Base-by-base conservation (phyloP, 2,329 filamentous ascomycete genomes). In the Aspergillus ochraceoroseus region DNA sequence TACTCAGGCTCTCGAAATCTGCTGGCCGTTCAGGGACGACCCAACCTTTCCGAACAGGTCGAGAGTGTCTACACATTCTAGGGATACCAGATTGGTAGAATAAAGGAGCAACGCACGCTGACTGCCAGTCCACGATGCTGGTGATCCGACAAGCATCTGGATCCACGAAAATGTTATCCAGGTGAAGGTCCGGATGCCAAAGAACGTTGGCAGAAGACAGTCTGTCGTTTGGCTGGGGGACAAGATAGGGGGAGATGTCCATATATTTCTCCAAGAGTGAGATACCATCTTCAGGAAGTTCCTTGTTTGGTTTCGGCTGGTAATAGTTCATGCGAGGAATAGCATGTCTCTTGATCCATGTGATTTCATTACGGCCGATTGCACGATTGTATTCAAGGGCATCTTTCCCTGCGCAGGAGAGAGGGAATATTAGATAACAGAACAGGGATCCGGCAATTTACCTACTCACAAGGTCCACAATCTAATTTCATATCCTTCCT, bases 81-180 rank as follows among this genome's bases (percentile, higher is more conserved):
- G 61, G 61, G 26, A 64, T 38, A 12, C 31, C 22, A 14, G 49
- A 54, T 31, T 61, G 54, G 38, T 59, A 59, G 34, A 61, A 61
- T 2, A 59, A 20, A 4, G 54, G 54, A 1, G 53, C 46, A 8
- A 56, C 47, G 14, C 29, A 38, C 3, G 51, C 44, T 7, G 43
- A 51, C 32, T 61, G 50, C 56, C 48, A 59, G 43, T 58, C 56
- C 7, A 61, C 32, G 8, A 61, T 52, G 13, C 43, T 9, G 20
- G 53, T 57, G 11, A 61, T 59, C 35, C 47, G 14, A 32, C 29
- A 20, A 1, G 49, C 55, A 7, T 38, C 29, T 11, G 54, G 52
- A 41, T 61, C 52, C 1, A 61, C 52, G 25, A 59, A 61, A 7
- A 60, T 37, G 61, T 44, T 44, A 41, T 38, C 53, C 17, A 34